phyloP scores from a whole-genome alignment of 2,329 filamentous ascomycete genomes.

The Beauveria brongniartii region DNA sequence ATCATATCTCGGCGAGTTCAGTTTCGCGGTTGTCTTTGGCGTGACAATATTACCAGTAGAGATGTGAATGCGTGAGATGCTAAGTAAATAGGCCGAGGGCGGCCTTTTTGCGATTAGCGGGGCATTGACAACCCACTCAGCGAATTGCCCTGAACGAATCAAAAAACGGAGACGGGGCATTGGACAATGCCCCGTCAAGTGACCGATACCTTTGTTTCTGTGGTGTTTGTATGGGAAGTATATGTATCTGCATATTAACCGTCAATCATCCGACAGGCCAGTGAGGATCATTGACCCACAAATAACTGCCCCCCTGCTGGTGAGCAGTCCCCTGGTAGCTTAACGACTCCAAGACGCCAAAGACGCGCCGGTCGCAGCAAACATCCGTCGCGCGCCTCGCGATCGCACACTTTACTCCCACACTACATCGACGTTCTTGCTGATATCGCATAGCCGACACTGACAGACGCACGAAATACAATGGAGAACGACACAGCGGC shows the following conservation, averaged over 20 bases:
- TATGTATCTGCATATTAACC: not conserved
- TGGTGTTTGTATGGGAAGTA: not conserved
- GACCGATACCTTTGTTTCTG: not conserved
- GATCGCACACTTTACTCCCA: slow-evolving; percentile 16
- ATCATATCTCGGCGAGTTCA: too few species aligned
- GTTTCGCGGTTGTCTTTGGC: too few species aligned
- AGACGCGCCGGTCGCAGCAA: slow-evolving; percentile 23
- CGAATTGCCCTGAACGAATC: not conserved
- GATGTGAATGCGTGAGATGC: too few species aligned
- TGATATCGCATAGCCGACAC: slow-evolving; percentile 13
- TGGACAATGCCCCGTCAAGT: not conserved
- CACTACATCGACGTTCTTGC: slow-evolving; percentile 8
- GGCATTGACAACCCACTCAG: not conserved
- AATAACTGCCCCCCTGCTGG: not conserved
- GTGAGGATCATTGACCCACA: not conserved
- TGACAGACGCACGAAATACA: slow-evolving; percentile 25
- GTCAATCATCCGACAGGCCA: not conserved
- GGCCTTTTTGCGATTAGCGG: too few species aligned
- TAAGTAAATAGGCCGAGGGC: too few species aligned
- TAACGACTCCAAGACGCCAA: slow-evolving; percentile 12
- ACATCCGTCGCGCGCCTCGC: slow-evolving; percentile 17
- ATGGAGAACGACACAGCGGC: slow-evolving; percentile 49
- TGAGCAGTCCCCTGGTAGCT: slow-evolving; percentile 1
- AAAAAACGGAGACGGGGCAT: not conserved
- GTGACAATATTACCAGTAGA: too few species aligned